Evolutionary conservation across 305 asterid genomes (phyloP).

Genomic region (Striga hermonthica): DNA sequence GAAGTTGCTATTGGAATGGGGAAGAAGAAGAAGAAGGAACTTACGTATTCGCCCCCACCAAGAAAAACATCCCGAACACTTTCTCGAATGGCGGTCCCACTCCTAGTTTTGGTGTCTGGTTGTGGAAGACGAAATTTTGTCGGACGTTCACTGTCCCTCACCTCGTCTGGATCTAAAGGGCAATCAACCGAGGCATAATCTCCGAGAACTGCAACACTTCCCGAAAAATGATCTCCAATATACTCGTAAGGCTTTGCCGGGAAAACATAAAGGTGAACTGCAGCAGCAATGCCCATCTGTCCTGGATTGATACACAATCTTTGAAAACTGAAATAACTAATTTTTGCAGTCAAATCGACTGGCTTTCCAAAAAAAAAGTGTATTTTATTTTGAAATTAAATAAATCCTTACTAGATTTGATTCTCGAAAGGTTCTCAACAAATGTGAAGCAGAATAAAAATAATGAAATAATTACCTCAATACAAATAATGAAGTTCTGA

Average conservation of each 20-base stretch:
- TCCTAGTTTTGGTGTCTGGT: constrained; percentile 55
- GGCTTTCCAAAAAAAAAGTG: too few relatives aligned
- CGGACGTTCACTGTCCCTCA: constrained; percentile 95
- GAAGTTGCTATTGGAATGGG: neutral
- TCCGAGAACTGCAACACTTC: constrained; percentile 88
- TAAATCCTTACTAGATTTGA: too few relatives aligned
- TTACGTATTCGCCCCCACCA: constrained; percentile 91
- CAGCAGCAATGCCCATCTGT: constrained; percentile 98
- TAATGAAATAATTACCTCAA: constrained; percentile 71
- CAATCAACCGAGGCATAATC: constrained; percentile 93
- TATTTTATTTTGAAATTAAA: too few relatives aligned
- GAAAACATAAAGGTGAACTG: constrained; percentile 89
- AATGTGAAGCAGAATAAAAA: neutral
- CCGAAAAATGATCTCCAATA: constrained; percentile 79
- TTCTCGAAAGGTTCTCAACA: too few relatives aligned
- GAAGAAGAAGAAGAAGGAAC: constrained; percentile 36
- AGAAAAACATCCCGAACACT: constrained; percentile 83
- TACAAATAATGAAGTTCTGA: constrained; percentile 91
- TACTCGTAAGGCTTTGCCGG: constrained; percentile 94
- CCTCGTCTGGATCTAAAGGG: constrained; percentile 90
- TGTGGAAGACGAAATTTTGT: constrained; percentile 88
- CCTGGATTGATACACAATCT: constrained; percentile 69
- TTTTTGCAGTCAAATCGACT: too few relatives aligned
- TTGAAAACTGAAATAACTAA: constrained; percentile 40
- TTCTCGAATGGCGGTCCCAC: constrained; percentile 84